Evolutionary conservation across 192 early-diverging fungal genomes (phyloP).

Genomic region (Lunasporangiospora selenospora): DNA sequence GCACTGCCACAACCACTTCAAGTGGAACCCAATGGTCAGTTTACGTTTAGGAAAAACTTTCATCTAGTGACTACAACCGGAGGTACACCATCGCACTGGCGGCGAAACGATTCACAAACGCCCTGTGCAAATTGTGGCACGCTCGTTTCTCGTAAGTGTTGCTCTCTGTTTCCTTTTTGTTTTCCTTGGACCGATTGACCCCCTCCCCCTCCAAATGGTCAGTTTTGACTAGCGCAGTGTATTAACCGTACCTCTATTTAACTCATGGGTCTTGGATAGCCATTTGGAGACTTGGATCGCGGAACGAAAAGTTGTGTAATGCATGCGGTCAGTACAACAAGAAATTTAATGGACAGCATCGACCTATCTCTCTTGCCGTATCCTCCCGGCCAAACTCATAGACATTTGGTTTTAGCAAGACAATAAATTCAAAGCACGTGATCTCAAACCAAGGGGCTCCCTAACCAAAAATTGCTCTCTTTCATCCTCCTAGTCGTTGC

Average conservation of each 20-base stretch:
- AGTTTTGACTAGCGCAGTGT: too few species aligned
- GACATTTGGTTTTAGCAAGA: slow-evolving; percentile 34
- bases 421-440: neutral
- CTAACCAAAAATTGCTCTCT: neutral
- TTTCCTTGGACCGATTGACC: too few species aligned
- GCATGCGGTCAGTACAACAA: slow-evolving; percentile 44
- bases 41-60: slow-evolving; percentile 42
- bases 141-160: slow-evolving; percentile 37
- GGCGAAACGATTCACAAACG: slow-evolving; percentile 35
- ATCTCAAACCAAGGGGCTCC: neutral
- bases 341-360: slow-evolving; percentile 40
- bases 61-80: slow-evolving; percentile 26
- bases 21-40: slow-evolving; percentile 27
- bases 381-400: slow-evolving; percentile 34
- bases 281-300: slow-evolving; percentile 35
- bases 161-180: neutral
- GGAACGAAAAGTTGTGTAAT: slow-evolving; percentile 43
- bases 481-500: neutral
- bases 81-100: slow-evolving; percentile 35
- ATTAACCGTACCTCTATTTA: too few species aligned
- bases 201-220: too few species aligned
- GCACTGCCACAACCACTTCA: slow-evolving; percentile 9
- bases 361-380: slow-evolving; percentile 25
- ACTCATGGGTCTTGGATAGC: slow-evolving; percentile 17
- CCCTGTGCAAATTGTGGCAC: slow-evolving; percentile 39